These are phyloP conservation scores for Chamaenerion angustifolium DNA, from an alignment of 345 rosid genomes.

Conservation along the genomic window DNA sequence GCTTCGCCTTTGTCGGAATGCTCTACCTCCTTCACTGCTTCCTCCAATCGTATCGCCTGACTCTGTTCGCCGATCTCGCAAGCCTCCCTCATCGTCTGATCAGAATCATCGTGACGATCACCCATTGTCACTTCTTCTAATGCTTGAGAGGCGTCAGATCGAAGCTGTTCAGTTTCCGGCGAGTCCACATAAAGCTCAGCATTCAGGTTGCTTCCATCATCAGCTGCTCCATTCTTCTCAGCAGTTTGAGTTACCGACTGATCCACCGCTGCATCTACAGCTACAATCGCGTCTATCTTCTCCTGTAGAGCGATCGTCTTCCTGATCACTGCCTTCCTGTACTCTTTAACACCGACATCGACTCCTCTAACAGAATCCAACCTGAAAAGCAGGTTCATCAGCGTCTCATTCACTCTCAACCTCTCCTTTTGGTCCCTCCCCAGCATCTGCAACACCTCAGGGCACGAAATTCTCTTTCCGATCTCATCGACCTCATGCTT, in stretches of 20 bases:
- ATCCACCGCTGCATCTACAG: constrained; percentile 1
- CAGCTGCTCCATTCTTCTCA: not conserved
- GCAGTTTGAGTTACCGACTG: constrained; percentile 3
- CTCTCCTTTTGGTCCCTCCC: constrained; percentile 28
- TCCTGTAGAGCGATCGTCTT: constrained; percentile 51
- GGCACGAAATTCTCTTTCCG: constrained; percentile 22
- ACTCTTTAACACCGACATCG: constrained; percentile 42
- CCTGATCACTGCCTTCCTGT: constrained; percentile 34
- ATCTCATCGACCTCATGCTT: constrained; percentile 28
- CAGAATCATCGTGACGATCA: not conserved
- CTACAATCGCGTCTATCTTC: constrained; percentile 26
- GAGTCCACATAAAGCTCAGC: not conserved
- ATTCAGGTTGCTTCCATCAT: not conserved
- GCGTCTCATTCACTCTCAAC: constrained; percentile 32
- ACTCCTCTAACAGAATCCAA: constrained; percentile 48
- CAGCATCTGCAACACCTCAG: constrained; percentile 20
- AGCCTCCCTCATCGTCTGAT: constrained; percentile 1
- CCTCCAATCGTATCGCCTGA: not conserved
- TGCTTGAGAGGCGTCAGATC: not conserved
- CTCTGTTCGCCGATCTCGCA: not conserved
- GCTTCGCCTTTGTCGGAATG: not conserved
- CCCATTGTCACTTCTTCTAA: not conserved
- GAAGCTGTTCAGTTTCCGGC: not conserved
- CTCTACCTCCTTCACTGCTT: not conserved
- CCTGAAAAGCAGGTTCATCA: constrained; percentile 41